Evolutionary conservation across 805 yeast species (phyloP), one percentile per base, ranked within the genome.

Genomic region (Ogataea philodendri): DNA sequence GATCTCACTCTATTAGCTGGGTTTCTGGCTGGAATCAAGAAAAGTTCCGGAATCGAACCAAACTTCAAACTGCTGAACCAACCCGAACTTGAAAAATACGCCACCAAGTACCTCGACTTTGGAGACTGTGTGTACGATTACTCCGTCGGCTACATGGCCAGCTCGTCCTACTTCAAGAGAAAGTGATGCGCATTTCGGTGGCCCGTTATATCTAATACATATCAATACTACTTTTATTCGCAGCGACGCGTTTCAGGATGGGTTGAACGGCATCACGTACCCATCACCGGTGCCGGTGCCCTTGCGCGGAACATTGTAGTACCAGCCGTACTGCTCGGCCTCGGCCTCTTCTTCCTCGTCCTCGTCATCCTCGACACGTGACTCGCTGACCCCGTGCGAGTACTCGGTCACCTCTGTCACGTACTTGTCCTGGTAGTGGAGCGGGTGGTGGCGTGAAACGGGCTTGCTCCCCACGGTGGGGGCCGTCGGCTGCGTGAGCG

Each of bases 51-150:
- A 0, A 62, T 83, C 17, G 71, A 76, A 1, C 78, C 81, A 22
- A 74, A 81, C 49, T 45, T 74, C 9, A 74, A 73, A 9, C 29
- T 60, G 1, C 51, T 78, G n/a, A 66, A 66, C 13, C 67, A 69
- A 37, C 61, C 65, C 13, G 72, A 73, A 6, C 59, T 74, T 5
- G 70, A 69, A 45, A 63, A 66, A 23, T 78, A 78, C 49, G 66
- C 81, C 5, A 63, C 65, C 22, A 81, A 77, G 54, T 93, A 89
- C 56, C 69, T 93, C 44, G 83, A 78, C 34, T 55, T 81, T 18
- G 98, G 98, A n/a, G 98, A 93, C 54, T 77, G 78, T 59, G 63
- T 83, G 3, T 78, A 81, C 46, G 96, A 88, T 54, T 72, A 76
- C 37, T 66, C 82, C 14, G 81, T 83, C 8, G 81, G 84, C 3